Conservation (phyloP, 371 early-diverging fungal genomes). For the Apophysomyces ossiformis region DNA sequence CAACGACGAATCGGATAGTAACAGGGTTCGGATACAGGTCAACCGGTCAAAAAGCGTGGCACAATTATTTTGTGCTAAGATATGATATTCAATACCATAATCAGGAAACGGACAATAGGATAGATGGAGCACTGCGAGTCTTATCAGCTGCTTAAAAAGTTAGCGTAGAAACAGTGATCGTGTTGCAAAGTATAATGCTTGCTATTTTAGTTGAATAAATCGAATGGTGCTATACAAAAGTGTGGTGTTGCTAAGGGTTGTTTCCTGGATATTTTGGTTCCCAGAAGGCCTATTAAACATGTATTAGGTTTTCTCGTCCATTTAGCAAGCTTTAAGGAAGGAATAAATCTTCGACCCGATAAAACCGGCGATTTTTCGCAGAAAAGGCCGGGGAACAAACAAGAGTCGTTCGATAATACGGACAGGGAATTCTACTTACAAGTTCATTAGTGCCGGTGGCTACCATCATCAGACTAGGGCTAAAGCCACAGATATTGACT, state of each 20-base stretch:
- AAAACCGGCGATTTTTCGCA: constrained; percentile 5
- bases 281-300: constrained; percentile 1
- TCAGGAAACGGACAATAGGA: too few species aligned
- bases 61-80: too few species aligned
- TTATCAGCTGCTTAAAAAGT: too few species aligned
- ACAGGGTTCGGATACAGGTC: too few species aligned
- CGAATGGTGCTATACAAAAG: background rate
- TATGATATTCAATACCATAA: too few species aligned
- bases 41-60: too few species aligned
- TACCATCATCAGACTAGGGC: constrained; percentile 73
- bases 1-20: too few species aligned
- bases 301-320: background rate
- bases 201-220: too few species aligned
- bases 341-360: constrained; percentile 1
- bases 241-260: background rate
- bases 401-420: background rate
- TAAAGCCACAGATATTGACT: constrained; percentile 65
- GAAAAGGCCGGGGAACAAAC: constrained; percentile 9
- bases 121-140: too few species aligned
- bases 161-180: too few species aligned
- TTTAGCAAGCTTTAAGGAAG: background rate
- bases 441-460: constrained; percentile 60
- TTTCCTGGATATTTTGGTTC: constrained; percentile 4
- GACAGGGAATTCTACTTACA: constrained; percentile 33
- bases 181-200: too few species aligned